phyloP scores from a whole-genome alignment of 164 flowering plant genomes.

The Sextonia rubra region DNA sequence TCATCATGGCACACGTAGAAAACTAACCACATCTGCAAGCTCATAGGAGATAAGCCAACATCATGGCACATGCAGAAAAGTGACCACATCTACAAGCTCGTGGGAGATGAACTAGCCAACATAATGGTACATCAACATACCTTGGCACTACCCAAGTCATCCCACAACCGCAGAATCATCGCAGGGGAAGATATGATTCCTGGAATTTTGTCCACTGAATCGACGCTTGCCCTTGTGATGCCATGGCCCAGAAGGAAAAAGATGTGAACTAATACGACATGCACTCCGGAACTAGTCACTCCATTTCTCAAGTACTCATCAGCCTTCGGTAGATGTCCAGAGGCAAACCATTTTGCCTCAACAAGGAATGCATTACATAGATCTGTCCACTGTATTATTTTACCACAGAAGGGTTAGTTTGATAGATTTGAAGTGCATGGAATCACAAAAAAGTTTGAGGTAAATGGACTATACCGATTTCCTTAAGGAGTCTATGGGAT shows the following conservation, averaged over 20 bases:
- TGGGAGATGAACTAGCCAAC: too few species aligned
- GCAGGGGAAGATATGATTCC: constrained; percentile 11
- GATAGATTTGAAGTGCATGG: too few species aligned
- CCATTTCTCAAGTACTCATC: constrained; percentile 31
- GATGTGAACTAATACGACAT: constrained; percentile 16
- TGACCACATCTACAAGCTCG: not conserved
- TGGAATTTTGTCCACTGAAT: constrained; percentile 2
- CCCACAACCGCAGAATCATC: constrained; percentile 31
- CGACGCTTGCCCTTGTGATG: not conserved
- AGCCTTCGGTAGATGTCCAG: constrained; percentile 22
- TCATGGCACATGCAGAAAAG: not conserved
- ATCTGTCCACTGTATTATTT: constrained; percentile 7
- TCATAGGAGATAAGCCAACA: too few species aligned
- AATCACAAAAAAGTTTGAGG: too few species aligned
- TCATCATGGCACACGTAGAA: not conserved
- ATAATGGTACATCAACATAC: constrained; percentile 2
- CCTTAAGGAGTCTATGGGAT: constrained; percentile 32
- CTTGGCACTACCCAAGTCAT: constrained; percentile 24
- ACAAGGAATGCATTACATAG: constrained; percentile 20
- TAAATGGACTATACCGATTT: not conserved
- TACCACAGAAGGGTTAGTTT: too few species aligned
- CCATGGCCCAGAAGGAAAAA: constrained; percentile 29
- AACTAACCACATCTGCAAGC: not conserved
- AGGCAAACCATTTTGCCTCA: constrained; percentile 30
- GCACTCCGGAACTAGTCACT: constrained; percentile 22